phyloP scores from a whole-genome alignment of 2,329 filamentous ascomycete genomes.

The Trichoderma harzianum region DNA sequence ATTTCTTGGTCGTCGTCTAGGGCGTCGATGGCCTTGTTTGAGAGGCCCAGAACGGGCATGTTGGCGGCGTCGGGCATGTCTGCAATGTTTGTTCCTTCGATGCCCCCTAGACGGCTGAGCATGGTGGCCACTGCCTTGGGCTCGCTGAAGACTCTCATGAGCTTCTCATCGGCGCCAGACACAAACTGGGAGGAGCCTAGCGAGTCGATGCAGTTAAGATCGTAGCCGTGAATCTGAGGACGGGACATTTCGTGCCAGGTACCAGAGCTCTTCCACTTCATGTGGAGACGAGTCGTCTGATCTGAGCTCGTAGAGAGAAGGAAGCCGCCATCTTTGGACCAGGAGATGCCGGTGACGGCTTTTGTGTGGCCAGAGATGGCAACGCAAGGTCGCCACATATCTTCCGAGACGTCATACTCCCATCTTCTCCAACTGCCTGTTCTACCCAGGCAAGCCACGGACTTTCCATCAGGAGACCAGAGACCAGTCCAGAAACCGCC shows the following conservation, averaged over 20 bases:
- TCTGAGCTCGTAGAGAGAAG: constrained; percentile 86
- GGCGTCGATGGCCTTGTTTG: constrained; percentile 83
- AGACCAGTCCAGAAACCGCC: constrained; percentile 96
- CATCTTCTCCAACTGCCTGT: constrained; percentile 93
- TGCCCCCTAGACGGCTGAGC: constrained; percentile 64
- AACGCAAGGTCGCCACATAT: constrained; percentile 72
- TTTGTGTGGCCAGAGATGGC: constrained; percentile 82
- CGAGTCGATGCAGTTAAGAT: constrained; percentile 88
- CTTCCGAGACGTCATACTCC: constrained; percentile 58
- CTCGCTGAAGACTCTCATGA: constrained; percentile 92
- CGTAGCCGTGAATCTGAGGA: constrained; percentile 96
- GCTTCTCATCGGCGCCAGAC: constrained; percentile 93
- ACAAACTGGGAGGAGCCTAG: constrained; percentile 75
- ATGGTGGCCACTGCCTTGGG: constrained; percentile 78
- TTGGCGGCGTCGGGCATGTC: constrained; percentile 81
- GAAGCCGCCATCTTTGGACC: constrained; percentile 79
- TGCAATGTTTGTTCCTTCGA: constrained; percentile 41
- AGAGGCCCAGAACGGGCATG: constrained; percentile 90
- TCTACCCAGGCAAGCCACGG: constrained; percentile 77
- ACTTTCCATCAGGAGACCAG: constrained; percentile 76
- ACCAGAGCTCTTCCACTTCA: constrained; percentile 62
- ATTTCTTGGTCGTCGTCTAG: constrained; percentile 50
- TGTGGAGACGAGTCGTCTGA: constrained; percentile 87
- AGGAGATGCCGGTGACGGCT: constrained; percentile 76
- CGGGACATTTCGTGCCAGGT: constrained; percentile 96